Base-by-base conservation (phyloP, 2,329 filamentous ascomycete genomes). In the Talaromyces atroroseus region DNA sequence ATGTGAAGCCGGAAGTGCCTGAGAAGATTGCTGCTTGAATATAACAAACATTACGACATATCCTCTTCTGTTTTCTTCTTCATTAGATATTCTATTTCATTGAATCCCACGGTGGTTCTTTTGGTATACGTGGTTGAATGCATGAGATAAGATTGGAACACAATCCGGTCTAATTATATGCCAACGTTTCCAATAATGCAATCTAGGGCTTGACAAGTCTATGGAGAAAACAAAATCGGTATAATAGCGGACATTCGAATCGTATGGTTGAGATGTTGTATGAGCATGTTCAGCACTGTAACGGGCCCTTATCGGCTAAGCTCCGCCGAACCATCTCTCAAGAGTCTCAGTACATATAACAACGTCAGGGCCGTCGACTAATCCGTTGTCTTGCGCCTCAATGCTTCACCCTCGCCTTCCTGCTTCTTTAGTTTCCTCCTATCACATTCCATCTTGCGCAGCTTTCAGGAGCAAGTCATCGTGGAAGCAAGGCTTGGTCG, bases 1-100 rank as follows among this genome's bases (percentile, higher is more conserved):
- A 92, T 61, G 87, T 92, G 61, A 86, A 90, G 74, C 88, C 92
- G 14, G 81, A 88, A 61, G 80, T 82, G 36, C 83, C 82, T 32
- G 76, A 80, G 64, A 73, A 74, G 63, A 72, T 74, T 51, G 62
- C 69, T 63, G 65, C 65, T 45, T 58, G 34, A 54, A 29, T 40
- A 6, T 44, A 44, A 20, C 18, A 20, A 21, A 18, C 23, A 18
- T 44, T 21, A 21, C 20, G 20, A 21, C n/a, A 44, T 44, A 44
- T 10, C 40, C 8, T 42, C 8, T 20, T 42, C 8, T 4, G n/a
- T n/a, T 20, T 8, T 40, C 5, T n/a, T n/a, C 21, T 20, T 8
- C 38, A 23, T 44, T 23, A 23, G 20, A 44, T 40, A n/a, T 44
- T 44, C 20, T 23, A 3, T 23, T 18, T 18, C 18, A 20, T 44